phyloP scores from a whole-genome alignment of 257 asterid genomes.

The Solanum clarkiae region DNA sequence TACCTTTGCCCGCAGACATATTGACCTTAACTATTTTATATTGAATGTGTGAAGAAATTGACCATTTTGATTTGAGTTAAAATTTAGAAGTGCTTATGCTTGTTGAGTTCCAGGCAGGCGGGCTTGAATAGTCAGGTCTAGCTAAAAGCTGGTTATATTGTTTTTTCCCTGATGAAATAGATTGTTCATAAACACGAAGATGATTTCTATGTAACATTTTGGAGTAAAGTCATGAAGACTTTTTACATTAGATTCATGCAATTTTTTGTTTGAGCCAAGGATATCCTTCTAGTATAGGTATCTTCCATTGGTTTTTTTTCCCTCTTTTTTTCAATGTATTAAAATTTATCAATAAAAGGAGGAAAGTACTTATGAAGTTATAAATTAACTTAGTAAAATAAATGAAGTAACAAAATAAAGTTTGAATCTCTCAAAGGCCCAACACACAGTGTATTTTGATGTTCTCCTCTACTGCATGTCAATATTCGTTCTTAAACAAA shows the following conservation, averaged over 20 bases:
- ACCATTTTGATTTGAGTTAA: neutral
- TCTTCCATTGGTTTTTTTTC: neutral
- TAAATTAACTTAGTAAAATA: neutral
- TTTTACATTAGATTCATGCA: neutral
- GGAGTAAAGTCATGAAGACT: neutral
- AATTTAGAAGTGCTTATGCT: neutral
- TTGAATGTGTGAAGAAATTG: neutral
- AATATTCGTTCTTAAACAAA: neutral
- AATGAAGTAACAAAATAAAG: neutral
- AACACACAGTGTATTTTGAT: neutral
- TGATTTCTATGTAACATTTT: neutral
- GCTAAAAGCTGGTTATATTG: neutral
- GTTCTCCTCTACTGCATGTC: neutral
- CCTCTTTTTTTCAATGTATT: neutral
- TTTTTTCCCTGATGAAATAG: neutral
- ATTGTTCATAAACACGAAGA: neutral
- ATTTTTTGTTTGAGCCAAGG: neutral
- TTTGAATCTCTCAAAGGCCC: neutral
- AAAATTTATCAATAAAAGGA: neutral
- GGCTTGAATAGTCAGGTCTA: neutral
- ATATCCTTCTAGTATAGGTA: neutral
- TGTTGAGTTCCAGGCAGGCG: neutral
- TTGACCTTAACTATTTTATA: neutral
- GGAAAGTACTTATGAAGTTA: neutral
- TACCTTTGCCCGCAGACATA: neutral